phyloP scores from a whole-genome alignment of 192 early-diverging fungal genomes.

The Dimargaris cristalligena region DNA sequence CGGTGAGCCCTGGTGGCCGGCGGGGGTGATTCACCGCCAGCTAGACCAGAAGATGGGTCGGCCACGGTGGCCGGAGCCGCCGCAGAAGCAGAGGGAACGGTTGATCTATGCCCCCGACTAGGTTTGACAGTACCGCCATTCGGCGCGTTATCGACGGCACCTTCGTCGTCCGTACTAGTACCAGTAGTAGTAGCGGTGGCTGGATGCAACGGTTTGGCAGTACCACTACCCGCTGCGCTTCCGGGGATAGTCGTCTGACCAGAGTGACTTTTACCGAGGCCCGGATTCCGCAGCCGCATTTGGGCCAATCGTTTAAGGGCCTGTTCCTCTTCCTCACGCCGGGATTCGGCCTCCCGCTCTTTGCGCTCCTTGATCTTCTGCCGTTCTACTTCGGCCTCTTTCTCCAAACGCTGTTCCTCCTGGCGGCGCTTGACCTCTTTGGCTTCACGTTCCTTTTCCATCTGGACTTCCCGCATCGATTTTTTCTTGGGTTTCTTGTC shows the following conservation, averaged over 20 bases:
- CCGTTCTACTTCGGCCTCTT: conserved; percentile 13
- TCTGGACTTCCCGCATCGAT: conserved; percentile 21
- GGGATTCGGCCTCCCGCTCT: conserved; percentile 11
- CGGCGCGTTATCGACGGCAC: neutral
- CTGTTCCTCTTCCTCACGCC: conserved; percentile 19
- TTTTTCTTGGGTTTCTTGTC: conserved; percentile 41
- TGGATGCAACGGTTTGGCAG: conserved; percentile 5
- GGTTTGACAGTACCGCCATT: neutral
- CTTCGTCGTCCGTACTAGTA: neutral
- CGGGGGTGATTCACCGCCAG: too few species aligned
- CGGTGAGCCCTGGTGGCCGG: too few species aligned
- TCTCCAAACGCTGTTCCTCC: conserved; percentile 18
- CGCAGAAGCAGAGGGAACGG: too few species aligned
- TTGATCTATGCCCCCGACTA: neutral
- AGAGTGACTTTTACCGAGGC: too few species aligned
- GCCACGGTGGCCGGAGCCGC: too few species aligned
- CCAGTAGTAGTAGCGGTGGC: neutral
- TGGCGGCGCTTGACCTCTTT: conserved; percentile 16
- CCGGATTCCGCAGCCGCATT: conserved; percentile 15
- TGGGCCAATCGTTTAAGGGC: conserved; percentile 22
- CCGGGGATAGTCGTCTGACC: conserved; percentile 9
- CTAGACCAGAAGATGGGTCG: too few species aligned
- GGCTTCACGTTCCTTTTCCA: conserved; percentile 21
- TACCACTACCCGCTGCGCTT: conserved; percentile 15
- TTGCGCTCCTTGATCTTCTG: conserved; percentile 5